Percentiles rank a stretch among this genome's conserved stretches.
These are phyloP conservation scores for Scedosporium apiospermum DNA, from an alignment of 2,329 filamentous ascomycete species.

Conservation along the genomic window DNA sequence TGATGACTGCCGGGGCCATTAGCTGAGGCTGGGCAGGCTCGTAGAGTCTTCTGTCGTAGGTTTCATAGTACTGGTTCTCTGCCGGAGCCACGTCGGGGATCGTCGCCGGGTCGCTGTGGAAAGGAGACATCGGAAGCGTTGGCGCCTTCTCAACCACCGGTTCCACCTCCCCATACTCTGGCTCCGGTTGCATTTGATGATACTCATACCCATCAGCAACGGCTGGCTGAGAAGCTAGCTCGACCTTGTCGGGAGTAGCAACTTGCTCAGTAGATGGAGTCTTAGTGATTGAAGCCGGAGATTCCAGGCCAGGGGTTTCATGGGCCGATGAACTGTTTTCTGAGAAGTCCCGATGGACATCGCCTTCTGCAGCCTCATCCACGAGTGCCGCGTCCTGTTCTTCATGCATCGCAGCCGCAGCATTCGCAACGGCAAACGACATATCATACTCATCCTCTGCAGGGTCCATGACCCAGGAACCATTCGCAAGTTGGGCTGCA, in stretches of 20 bases:
- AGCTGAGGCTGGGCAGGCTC: no score
- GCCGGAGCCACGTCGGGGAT: no score
- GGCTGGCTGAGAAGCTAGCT: background rate
- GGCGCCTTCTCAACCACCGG: background rate
- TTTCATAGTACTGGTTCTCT: no score
- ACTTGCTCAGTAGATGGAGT: background rate
- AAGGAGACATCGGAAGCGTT: background rate
- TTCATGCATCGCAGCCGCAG: background rate
- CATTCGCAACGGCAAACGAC: background rate
- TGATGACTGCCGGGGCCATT: no score
- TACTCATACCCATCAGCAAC: background rate
- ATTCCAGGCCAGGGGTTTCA: background rate
- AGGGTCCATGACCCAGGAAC: constrained; percentile 1
- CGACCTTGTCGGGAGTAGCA: background rate
- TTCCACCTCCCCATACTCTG: background rate
- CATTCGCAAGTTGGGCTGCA: background rate
- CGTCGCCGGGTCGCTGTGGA: no score
- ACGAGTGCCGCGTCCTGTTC: no score
- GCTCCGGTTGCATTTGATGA: background rate
- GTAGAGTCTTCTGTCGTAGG: no score
- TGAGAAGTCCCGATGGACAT: no score
- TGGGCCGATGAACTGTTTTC: background rate
- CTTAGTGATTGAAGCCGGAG: background rate
- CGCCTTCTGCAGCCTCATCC: no score
- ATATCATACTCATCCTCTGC: background rate